Evolutionary conservation across 2,329 filamentous ascomycete genomes (phyloP).

Genomic region (Aspergillus japonicus): DNA sequence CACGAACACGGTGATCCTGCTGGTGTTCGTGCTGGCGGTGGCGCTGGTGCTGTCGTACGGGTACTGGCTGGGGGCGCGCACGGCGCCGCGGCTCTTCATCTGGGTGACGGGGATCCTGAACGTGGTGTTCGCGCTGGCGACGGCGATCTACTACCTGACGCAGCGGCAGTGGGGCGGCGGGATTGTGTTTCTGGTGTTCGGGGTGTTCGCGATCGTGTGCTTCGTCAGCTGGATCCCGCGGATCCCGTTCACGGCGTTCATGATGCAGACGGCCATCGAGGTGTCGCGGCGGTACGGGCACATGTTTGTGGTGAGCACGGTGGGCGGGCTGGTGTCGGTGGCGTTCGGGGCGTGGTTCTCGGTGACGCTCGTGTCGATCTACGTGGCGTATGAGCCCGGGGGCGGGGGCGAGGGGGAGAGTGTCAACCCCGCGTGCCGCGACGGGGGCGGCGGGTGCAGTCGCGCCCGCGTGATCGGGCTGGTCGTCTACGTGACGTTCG

Average conservation of each 20-base stretch:
- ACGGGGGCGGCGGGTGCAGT: conserved; percentile 61
- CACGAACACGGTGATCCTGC: conserved; percentile 82
- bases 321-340: conserved; percentile 74
- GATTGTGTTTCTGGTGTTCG: conserved; percentile 82
- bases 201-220: conserved; percentile 74
- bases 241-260: conserved; percentile 87
- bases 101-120: conserved; percentile 91
- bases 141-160: conserved; percentile 80
- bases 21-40: conserved; percentile 72
- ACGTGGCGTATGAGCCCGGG: conserved; percentile 74
- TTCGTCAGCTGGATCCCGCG: conserved; percentile 87
- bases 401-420: conserved; percentile 31
- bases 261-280: conserved; percentile 83
- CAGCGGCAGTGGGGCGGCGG: conserved; percentile 76
- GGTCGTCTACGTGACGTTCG: conserved; percentile 83
- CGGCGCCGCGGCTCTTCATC: conserved; percentile 86
- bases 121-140: conserved; percentile 78
- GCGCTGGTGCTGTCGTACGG: conserved; percentile 72
- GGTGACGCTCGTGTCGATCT: conserved; percentile 81
- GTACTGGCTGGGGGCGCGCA: conserved; percentile 73
- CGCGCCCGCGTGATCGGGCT: conserved; percentile 77
- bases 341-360: conserved; percentile 83
- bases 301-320: conserved; percentile 79
- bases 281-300: conserved; percentile 81
- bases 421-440: conserved; percentile 55